phyloP scores from a whole-genome alignment of 441 rosid genomes.

The Populus tomentosa region DNA sequence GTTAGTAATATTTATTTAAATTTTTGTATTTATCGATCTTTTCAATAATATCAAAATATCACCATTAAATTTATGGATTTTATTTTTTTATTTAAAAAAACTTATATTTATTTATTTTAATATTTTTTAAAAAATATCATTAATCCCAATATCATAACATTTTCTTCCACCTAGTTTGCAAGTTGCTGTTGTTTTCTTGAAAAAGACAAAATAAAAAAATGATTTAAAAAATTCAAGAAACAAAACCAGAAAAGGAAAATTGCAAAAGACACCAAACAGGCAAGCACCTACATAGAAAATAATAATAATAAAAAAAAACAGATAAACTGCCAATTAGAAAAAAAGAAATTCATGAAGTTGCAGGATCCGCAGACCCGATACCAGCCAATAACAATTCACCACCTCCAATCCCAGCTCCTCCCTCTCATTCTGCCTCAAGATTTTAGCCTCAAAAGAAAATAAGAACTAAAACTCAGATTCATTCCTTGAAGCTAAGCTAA shows the following conservation, averaged over 20 bases:
- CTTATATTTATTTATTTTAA: no score
- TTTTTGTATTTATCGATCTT: no score
- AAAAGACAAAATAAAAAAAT: no score
- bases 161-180: background rate
- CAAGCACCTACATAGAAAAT: no score
- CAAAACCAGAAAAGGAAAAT: background rate
- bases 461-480: slow-evolving; percentile 19
- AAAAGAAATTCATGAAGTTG: slow-evolving; percentile 25
- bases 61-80: no score
- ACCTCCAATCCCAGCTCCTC: slow-evolving; percentile 21
- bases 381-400: slow-evolving; percentile 49
- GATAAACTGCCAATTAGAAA: slow-evolving; percentile 20
- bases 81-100: no score
- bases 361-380: slow-evolving; percentile 41
- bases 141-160: background rate
- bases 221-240: background rate
- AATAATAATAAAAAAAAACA: background rate
- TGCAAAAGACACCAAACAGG: no score
- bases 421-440: slow-evolving; percentile 5
- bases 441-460: background rate
- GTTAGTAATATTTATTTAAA: no score
- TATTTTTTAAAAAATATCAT: no score
- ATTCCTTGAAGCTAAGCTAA: slow-evolving; percentile 24
- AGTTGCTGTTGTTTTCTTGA: no score
- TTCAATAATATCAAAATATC: no score